A percentile compares a stretch with the other conserved stretches of the same genome.
These are phyloP conservation scores for Benincasa hispida DNA, from an alignment of 306 rosid species.

Conservation along the genomic window DNA sequence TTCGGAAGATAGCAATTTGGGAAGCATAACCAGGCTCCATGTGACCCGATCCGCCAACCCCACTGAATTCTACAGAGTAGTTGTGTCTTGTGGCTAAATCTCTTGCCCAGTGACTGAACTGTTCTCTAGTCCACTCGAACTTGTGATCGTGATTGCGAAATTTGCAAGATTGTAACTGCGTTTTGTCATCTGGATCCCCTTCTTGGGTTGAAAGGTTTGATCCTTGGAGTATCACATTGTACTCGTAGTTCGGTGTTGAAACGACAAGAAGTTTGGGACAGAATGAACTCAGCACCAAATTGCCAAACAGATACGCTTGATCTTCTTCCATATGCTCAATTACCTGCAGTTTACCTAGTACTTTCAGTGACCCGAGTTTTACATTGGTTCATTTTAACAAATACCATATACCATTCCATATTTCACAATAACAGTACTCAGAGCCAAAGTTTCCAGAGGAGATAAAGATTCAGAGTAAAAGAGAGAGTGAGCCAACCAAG, in stretches of 20 bases:
- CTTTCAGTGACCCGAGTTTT: not conserved
- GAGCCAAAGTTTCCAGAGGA: not conserved
- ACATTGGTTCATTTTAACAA: not conserved
- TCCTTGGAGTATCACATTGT: conserved; percentile 72
- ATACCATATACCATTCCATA: not conserved
- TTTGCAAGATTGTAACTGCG: conserved; percentile 42
- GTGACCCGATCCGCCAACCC: conserved; percentile 79
- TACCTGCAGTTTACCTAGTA: conserved; percentile 33
- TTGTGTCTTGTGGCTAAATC: conserved; percentile 54
- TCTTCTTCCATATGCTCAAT: conserved; percentile 98
- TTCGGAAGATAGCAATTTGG: conserved; percentile 90
- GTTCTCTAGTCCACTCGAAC: conserved; percentile 93
- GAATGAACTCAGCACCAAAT: conserved; percentile 54
- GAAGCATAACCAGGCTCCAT: conserved; percentile 93
- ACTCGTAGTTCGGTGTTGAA: conserved; percentile 90
- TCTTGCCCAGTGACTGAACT: conserved; percentile 72
- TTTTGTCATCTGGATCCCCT: conserved; percentile 59
- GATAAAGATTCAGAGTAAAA: not conserved
- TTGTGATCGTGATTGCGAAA: conserved; percentile 94
- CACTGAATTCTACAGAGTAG: conserved; percentile 68
- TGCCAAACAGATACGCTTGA: conserved; percentile 69
- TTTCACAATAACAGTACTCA: not conserved
- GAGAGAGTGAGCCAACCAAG: not conserved
- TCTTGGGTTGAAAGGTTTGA: conserved; percentile 39
- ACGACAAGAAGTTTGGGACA: conserved; percentile 73